Base-by-base conservation (phyloP, 257 asterid genomes). In the Ilex asprella region DNA sequence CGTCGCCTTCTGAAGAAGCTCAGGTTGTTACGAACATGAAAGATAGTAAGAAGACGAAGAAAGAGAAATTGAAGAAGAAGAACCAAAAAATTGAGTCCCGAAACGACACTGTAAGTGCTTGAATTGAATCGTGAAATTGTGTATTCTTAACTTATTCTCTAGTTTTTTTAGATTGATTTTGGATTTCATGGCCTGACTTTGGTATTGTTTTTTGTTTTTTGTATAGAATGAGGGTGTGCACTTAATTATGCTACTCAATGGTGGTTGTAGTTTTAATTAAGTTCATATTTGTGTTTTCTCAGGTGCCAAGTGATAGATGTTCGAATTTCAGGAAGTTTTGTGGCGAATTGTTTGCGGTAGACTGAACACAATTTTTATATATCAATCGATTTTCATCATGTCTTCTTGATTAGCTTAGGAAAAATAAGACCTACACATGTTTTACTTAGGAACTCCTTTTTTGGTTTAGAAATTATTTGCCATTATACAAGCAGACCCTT, bases 261-360 rank as follows among this genome's bases (percentile, higher is more conserved):
- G 31, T 21, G 71, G 39, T 44, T 29, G 58, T 58, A 50, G 55
- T 50, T 2, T 9, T 76, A 39, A 64, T 49, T 66, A 21, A 63
- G 31, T 47, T 44, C 39, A 41, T 3, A 16, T 21, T 6, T 7
- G 51, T 56, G 30, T 21, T 52, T 21, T 56, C 43, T 72, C 85
- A 81, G 94, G 91, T 31, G 10, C 27, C 83, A 5, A 62, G 61
- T 61, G 89, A 75, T 54, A 65, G 82, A 55, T 84, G 79, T 76
- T 52, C 76, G 41, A 77, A 74, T 7, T 84, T 86, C 59, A 71
- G 77, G 56, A 82, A 71, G 61, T 85, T 87, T 66, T 82, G 86
- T 75, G 76, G 87, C 59, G 87, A 87, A 49, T 68, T 87, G 70
- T 71, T 83, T 69, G 69, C 56, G 87, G 94, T 86, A 86, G 62